Evolutionary conservation across 176 grass and related monocot species (phyloP).

Genomic region (Raddia distichophylla): DNA sequence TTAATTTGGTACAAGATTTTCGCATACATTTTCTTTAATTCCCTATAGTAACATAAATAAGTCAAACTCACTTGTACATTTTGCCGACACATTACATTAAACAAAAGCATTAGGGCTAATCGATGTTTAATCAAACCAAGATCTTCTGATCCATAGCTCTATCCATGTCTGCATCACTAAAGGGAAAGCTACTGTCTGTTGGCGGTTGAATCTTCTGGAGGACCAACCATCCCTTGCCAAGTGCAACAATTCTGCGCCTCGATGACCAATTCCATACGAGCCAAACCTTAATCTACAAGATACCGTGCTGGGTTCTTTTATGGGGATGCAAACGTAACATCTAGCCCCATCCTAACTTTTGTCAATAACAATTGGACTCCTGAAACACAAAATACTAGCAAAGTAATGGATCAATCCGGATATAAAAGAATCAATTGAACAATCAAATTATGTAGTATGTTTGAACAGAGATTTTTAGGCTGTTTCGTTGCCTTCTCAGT

Average conservation of each 20-base stretch:
- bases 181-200: conserved; percentile 22
- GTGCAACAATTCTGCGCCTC: neutral
- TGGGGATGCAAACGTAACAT: neutral
- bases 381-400: neutral
- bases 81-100: conserved; percentile 32
- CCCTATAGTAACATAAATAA: neutral
- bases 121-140: neutral
- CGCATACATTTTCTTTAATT: neutral
- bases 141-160: conserved; percentile 29
- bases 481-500: too few species aligned
- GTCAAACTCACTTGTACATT: neutral
- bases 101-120: neutral
- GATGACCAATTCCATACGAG: neutral
- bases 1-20: neutral
- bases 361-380: neutral
- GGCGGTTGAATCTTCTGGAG: conserved; percentile 38
- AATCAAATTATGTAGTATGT: too few species aligned
- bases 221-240: conserved; percentile 1
- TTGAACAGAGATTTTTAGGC: too few species aligned
- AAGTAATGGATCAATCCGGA: neutral
- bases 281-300: conserved; percentile 8
- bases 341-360: neutral
- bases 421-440: too few species aligned
- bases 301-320: neutral
- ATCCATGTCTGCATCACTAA: conserved; percentile 26